Percentiles rank a stretch among this genome's conserved stretches.
Conservation (phyloP, 2,329 filamentous ascomycete species). For the Talaromyces verruculosus region DNA sequence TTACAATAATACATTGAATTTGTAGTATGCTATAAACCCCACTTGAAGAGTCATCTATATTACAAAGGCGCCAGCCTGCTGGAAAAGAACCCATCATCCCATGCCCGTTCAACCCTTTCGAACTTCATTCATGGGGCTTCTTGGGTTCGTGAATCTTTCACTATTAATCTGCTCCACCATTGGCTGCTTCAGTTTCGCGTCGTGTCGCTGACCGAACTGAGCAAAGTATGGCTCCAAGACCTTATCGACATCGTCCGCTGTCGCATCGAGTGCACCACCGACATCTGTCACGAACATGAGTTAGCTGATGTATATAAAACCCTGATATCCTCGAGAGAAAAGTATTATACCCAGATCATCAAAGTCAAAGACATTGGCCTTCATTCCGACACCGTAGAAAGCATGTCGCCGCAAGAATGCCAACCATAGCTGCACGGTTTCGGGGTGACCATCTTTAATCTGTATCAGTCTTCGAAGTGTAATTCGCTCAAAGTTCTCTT, state of each 20-base stretch:
- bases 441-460: conserved; percentile 86
- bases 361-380: conserved; percentile 95
- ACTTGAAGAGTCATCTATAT: conserved; percentile 5
- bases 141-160: conserved; percentile 39
- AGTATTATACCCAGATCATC: conserved; percentile 63
- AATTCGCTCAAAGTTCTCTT: conserved; percentile 95
- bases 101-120: conserved; percentile 27
- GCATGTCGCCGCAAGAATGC: conserved; percentile 89
- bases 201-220: conserved; percentile 43
- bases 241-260: conserved; percentile 40
- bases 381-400: conserved; percentile 97
- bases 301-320: conserved; percentile 17
- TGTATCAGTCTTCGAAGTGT: conserved; percentile 84
- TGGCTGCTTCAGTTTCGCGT: conserved; percentile 30
- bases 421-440: conserved; percentile 87
- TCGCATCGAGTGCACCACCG: conserved; percentile 42
- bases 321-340: neutral
- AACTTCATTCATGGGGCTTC: conserved; percentile 37
- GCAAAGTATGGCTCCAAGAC: conserved; percentile 42
- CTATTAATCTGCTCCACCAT: conserved; percentile 39
- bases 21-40: conserved; percentile 6
- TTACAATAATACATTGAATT: conserved; percentile 5
- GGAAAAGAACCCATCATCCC: neutral
- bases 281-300: conserved; percentile 35
- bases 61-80: conserved; percentile 16